Conservation (phyloP, 2,329 filamentous ascomycete species). For the Corynespora cassiicola region DNA sequence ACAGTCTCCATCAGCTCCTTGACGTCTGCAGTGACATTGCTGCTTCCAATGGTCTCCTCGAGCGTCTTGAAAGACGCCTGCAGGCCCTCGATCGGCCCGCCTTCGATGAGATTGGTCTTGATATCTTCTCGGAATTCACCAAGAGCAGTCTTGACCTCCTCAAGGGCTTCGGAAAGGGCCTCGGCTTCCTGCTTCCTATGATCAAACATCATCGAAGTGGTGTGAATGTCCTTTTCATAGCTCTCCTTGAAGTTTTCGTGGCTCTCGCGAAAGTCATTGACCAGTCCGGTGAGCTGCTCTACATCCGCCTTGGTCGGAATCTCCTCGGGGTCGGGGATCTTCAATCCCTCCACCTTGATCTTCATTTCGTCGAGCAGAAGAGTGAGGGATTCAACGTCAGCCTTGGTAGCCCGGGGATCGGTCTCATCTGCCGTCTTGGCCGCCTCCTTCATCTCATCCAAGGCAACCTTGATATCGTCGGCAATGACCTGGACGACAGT, state of each 20-base stretch:
- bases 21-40: conserved; percentile 53
- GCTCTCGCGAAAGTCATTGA: conserved; percentile 60
- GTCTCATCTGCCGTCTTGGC: conserved; percentile 57
- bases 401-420: conserved; percentile 75
- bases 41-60: conserved; percentile 67
- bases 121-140: conserved; percentile 80
- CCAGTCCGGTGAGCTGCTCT: conserved; percentile 63
- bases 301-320: conserved; percentile 81
- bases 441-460: conserved; percentile 72
- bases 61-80: conserved; percentile 71
- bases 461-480: conserved; percentile 74
- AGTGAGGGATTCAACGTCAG: conserved; percentile 80
- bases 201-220: conserved; percentile 80
- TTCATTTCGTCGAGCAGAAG: conserved; percentile 87
- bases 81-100: conserved; percentile 67
- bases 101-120: conserved; percentile 77
- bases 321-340: conserved; percentile 72
- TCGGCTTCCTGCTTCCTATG: conserved; percentile 85
- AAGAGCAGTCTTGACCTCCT: conserved; percentile 78
- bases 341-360: conserved; percentile 74
- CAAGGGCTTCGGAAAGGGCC: conserved; percentile 77
- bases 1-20: conserved; percentile 74
- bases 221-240: conserved; percentile 74
- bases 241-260: conserved; percentile 74
- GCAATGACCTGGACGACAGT: conserved; percentile 77